Evolutionary conservation across 139 green algal genomes (phyloP).

Genomic region (Micractinium conductrix): DNA sequence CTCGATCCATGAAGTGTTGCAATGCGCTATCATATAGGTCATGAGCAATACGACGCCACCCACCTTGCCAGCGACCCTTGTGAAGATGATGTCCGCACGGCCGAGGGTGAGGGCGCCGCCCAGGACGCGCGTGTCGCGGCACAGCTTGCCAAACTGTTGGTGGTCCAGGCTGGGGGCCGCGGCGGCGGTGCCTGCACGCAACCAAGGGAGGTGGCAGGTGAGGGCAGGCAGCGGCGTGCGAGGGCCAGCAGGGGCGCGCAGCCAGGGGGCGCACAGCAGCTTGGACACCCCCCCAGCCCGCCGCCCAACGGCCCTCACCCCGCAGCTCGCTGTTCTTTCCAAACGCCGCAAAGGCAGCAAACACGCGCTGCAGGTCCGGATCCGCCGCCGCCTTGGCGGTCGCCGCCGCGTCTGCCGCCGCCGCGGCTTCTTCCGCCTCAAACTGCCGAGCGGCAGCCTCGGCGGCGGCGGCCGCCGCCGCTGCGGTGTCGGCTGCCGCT

Average conservation of each 20-base stretch:
- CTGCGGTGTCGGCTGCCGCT: neutral
- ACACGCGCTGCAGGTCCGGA: constrained; percentile 29
- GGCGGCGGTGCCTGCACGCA: neutral
- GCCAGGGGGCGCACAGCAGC: neutral
- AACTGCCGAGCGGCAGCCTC: constrained; percentile 10
- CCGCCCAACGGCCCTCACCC: neutral
- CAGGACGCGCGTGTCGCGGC: constrained; percentile 24
- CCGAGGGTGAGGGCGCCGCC: constrained; percentile 1
- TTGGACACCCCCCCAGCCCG: neutral
- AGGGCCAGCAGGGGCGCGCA: neutral
- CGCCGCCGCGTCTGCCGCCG: constrained; percentile 2
- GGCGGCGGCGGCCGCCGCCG: neutral
- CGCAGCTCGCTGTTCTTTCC: constrained; percentile 5
- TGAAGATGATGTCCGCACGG: constrained; percentile 8
- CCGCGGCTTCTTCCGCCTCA: neutral
- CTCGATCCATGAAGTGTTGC: neutral
- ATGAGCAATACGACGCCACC: neutral
- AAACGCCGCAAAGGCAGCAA: constrained; percentile 28
- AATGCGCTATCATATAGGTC: neutral
- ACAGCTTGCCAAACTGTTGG: constrained; percentile 31
- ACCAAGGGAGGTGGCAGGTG: too few relatives aligned
- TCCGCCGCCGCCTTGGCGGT: neutral
- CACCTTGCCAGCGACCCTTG: constrained; percentile 24
- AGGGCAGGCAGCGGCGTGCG: neutral
- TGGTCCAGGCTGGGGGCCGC: neutral